Base-by-base conservation (phyloP, 2,329 filamentous ascomycete species). In the Aspergillus nomiae region DNA sequence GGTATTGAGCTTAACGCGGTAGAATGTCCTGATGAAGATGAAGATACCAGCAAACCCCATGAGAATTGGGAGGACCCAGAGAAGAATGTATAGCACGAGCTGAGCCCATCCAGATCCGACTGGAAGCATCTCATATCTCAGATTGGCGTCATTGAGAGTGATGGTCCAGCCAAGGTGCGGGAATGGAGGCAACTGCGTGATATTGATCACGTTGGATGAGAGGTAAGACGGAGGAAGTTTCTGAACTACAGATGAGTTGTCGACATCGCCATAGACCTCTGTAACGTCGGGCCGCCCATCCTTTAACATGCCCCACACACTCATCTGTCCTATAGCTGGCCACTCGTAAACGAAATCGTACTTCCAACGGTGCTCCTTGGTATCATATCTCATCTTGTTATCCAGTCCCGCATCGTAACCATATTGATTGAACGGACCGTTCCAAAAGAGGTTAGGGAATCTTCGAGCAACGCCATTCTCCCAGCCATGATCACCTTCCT, bases 271-370 rank as follows among this genome's bases (percentile, higher is more conserved):
- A 65, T 83, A 85, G 3, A 88, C 83, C 61, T 80, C 82, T 8
- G 83, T 83, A 63, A 86, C 81, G 72, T 90, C 88, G 0, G 88
- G 87, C 67, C 84, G 76, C 24, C 87, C 86, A 73, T 89, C 83
- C 0, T 84, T 82, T 68, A 89, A 87, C 72, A 89, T 86, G 58
- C 88, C 88, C 88, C 88, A 90, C 6, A 88, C 81, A 66, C 89
- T 90, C 62, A 89, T 76, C 69, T 89, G 87, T 60, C 87, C 83
- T 53, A 83, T 76, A 2, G 84, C 83, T 6, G 88, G 88, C 84
- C 87, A 90, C 70, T 90, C 88, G 4, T 83, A 80, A 81, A 89
- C 84, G 63, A 89, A 86, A 64, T 86, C 80, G 67, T 84, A 86
- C 21, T 80, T 77, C 88, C 88, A 90, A 3, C 77, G 75, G 14